Evolutionary conservation across 257 asterid species (phyloP).

Genomic region (Lycium ferocissimum): DNA sequence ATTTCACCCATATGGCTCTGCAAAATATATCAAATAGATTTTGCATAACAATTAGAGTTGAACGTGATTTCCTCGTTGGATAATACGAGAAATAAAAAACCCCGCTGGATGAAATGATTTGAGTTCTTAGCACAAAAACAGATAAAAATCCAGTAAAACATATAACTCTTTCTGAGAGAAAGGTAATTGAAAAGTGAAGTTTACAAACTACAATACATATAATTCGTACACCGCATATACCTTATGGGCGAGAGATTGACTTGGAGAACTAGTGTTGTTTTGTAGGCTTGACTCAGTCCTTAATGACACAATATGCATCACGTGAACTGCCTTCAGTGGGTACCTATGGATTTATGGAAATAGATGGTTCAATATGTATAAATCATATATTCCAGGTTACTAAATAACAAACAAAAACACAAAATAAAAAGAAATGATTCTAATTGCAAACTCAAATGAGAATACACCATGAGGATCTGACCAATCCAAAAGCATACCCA

Average conservation of each 20-base stretch:
- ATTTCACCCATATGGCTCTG: slow-evolving; percentile 93
- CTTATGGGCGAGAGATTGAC: slow-evolving; percentile 56
- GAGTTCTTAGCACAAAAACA: not conserved
- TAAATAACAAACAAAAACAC: not conserved
- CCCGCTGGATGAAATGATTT: not conserved
- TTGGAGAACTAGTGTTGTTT: slow-evolving; percentile 44
- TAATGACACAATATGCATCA: slow-evolving; percentile 94
- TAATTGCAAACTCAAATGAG: not conserved
- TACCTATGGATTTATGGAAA: slow-evolving; percentile 48
- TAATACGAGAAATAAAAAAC: not conserved
- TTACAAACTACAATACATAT: slow-evolving; percentile 7
- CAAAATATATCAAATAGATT: slow-evolving; percentile 32
- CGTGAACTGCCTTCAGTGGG: slow-evolving; percentile 93
- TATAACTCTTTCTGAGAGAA: not conserved
- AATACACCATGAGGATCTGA: not conserved
- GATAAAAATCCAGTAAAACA: not conserved
- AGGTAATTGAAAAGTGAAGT: not conserved
- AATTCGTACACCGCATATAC: slow-evolving; percentile 41
- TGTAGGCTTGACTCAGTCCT: slow-evolving; percentile 79
- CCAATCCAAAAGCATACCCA: not conserved
- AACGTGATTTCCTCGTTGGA: not conserved
- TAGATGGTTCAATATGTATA: not conserved
- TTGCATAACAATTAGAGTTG: not conserved
- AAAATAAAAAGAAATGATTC: not conserved
- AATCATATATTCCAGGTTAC: not conserved